Evolutionary conservation across 139 green algal genomes (phyloP).

Genomic region (Volvox africanus): DNA sequence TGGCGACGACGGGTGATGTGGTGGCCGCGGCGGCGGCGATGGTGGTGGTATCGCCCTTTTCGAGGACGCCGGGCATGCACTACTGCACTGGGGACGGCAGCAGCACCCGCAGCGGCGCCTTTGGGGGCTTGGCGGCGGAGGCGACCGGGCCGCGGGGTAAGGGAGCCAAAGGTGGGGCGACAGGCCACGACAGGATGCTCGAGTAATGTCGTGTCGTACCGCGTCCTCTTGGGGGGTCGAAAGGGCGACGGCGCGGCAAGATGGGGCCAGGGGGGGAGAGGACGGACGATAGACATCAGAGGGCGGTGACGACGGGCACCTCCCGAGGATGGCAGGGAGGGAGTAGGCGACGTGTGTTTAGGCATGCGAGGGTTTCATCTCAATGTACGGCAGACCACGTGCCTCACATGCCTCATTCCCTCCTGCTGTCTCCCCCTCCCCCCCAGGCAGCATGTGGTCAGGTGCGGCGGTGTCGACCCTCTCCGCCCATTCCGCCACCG

Average conservation of each 20-base stretch:
- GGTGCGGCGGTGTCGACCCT: constrained; percentile 8
- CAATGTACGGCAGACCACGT: neutral
- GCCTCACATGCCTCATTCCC: neutral
- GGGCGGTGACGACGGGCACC: too few relatives aligned
- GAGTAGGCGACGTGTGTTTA: too few relatives aligned
- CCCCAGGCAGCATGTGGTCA: constrained; percentile 36
- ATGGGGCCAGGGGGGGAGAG: too few relatives aligned
- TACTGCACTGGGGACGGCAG: neutral
- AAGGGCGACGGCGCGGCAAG: too few relatives aligned
- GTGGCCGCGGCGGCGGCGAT: neutral
- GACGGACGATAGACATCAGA: too few relatives aligned
- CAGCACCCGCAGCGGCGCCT: neutral
- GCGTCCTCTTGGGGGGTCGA: too few relatives aligned
- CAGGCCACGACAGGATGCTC: too few relatives aligned
- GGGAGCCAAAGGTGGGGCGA: too few relatives aligned
- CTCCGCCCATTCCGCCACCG: neutral
- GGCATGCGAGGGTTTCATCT: neutral
- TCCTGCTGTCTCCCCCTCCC: neutral
- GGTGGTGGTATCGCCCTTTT: neutral
- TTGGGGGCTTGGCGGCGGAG: too few relatives aligned
- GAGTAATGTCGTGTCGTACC: too few relatives aligned
- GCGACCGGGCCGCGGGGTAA: too few relatives aligned
- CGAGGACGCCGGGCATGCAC: neutral
- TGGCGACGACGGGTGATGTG: neutral
- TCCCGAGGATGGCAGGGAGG: too few relatives aligned